Base-by-base conservation (phyloP, 768 basidiomycete species). In the Russula sp. region DNA sequence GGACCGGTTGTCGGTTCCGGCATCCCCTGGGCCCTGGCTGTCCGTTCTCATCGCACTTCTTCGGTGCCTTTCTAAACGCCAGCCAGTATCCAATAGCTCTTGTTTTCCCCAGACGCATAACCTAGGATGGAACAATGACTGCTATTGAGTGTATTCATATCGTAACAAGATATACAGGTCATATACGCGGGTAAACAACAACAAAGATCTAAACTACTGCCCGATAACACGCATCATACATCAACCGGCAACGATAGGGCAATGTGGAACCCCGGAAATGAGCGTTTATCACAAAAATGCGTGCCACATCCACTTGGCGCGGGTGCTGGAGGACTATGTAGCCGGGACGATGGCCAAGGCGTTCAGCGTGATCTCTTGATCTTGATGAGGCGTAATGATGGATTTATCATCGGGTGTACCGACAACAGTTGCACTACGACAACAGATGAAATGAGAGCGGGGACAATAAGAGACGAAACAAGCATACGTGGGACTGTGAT, bases 321-420 rank as follows among this genome's bases (percentile, higher is more conserved):
- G 20, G 16, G 44, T 27, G 27, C 34, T 9, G 27, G 34, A 20
- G 6, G 32, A 4, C 18, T 56, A 62, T 11, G 48, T 10, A 2
- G 56, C 47, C 13, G 44, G 20, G 13, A n/a, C 35, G 37, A 44
- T n/a, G 16, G 22, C 32, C 16, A 39, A 44, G 18, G 34, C 40
- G 35, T 37, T 20, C 32, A 39, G 10, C 6, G 32, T 27, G 40
- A 59, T 44, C 40, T 45, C 55, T 40, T 51, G 61, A 45, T 45
- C n/a, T 16, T 6, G 16, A 42, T 53, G 56, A 49, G 16, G 37
- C 13, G 44, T 6, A 11, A 18, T 11, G 50, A 57, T 22, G 13
- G 16, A 31, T 59, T 63, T 63, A 37, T 64, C 63, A 49, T 59
- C 57, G 1, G 63, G 63, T 13, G 63, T 64, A 8, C 63, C 63